Conservation (phyloP, 371 early-diverging fungal species). For the Mucor saturninus region DNA sequence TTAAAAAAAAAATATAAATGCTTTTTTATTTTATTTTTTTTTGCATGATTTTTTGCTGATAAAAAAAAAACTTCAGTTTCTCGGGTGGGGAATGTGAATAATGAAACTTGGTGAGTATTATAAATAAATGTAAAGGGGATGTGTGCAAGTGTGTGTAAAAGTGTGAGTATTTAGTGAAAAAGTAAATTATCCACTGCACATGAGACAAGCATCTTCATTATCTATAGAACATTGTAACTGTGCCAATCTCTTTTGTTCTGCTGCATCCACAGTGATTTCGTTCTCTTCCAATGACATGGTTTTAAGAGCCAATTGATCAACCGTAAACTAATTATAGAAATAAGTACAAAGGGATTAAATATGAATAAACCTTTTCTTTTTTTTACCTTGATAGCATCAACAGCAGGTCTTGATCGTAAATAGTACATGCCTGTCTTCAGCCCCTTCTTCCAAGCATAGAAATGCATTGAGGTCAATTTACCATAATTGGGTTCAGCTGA, state of each 20-base stretch:
- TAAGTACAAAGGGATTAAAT: background rate
- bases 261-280: constrained; percentile 10
- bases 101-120: background rate
- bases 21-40: constrained; percentile 1
- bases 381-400: constrained; percentile 93
- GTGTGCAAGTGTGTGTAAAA: background rate
- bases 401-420: constrained; percentile 96
- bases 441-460: constrained; percentile 99
- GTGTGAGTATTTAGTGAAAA: background rate
- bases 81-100: background rate
- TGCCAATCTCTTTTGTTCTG: constrained; percentile 27
- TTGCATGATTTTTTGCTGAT: constrained; percentile 2
- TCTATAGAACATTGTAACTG: constrained; percentile 83
- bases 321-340: constrained; percentile 59
- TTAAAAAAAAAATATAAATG: constrained; percentile 5
- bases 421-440: constrained; percentile 99
- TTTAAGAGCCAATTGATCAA: constrained; percentile 66
- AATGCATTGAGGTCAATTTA: constrained; percentile 98
- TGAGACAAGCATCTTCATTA: constrained; percentile 90
- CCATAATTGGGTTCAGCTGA: constrained; percentile 91
- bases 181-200: constrained; percentile 80
- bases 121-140: background rate
- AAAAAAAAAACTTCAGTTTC: background rate
- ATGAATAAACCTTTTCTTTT: background rate
- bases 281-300: constrained; percentile 34